Evolutionary conservation across 768 basidiomycete species (phyloP), one percentile per base, ranked within the genome.

Genomic region (Lactarius vividus): DNA sequence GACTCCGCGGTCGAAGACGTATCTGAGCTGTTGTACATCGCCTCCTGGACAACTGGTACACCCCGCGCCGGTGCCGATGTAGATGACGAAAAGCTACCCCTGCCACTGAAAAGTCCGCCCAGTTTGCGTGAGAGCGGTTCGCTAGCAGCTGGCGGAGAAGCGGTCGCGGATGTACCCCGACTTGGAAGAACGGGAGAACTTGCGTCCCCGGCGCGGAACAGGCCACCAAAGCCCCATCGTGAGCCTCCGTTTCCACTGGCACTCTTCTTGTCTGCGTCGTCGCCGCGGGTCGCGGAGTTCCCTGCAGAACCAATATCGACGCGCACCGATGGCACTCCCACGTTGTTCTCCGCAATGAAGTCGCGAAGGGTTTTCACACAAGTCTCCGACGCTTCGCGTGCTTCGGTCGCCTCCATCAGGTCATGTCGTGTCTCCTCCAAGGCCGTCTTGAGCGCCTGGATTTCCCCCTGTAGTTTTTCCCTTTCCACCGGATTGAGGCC

Each of bases 311-410:
- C 71, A 20, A 54, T 65, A 23, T 46, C 66, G 15, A 44, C 49
- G 49, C 62, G 67, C 20, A 73, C 40, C 16, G 74, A 54, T 3
- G 70, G 71, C 55, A 74, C 76, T 10, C 89, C 89, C 57, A 90
- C 80, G 63, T 86, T 85, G 73, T 88, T 86, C 69, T 91, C 86
- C 26, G 84, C 85, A 69, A 93, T 92, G 73, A 90, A 98, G 64
- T 87, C 88, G 42, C 94, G 83, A 52, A 98, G 79, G 0, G 90
- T 92, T 62, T 84, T 86, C 69, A 91, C 86, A 73, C 93, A 95
- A 0, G 84, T 84, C 70, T 98, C 94, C 40, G 90, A 92, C 4
- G 96, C 96, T 72, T 93, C 88, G 57, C 87, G 82, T 3, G 92
- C 93, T 75, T 98, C 96, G 67, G 84, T 88, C 1, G 87, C 82